Evolutionary conservation across 805 yeast species (phyloP), one percentile per base, ranked within the genome.

Genomic region (Ogataea ganodermae): DNA sequence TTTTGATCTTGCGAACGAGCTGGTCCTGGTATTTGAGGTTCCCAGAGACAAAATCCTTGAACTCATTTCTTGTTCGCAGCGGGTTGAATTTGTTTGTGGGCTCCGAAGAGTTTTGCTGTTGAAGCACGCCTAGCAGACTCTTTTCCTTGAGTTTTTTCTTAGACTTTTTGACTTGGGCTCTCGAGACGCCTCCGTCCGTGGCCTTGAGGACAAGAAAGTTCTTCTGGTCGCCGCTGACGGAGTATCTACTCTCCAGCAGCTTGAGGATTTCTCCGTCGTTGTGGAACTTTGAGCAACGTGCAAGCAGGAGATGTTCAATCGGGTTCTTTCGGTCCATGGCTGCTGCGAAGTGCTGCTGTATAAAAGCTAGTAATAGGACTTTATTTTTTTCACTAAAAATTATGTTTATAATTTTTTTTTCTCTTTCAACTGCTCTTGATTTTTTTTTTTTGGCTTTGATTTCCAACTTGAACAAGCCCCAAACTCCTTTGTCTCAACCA

Each of bases 261-360:
- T 73, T 69, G 24, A 67, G 57, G 8, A 78, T 70, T 42, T 66
- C 60, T 1, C 67, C 56, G 56, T 69, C 50, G 46, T 58, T 27
- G 65, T 69, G 46, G 64, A 49, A 68, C 45, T 68, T 74, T 30
- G 64, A 54, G 42, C 79, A 70, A 50, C 83, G 58, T 3, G 78
- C 60, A 6, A 79, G 64, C 13, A 79, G 61, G 35, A 70, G 73
- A 42, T 61, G 71, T 53, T 79, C 84, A 13, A 79, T 57, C n/a
- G 70, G 62, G 42, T 71, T 69, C 27, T 66, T 65, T 38, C 72
- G 58, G 55, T 76, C 68, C 80, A 75, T 76, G n/a, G 16, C 6
- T n/a, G 27, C n/a, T n/a, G 27, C 26, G 10, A 6, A 14, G 13
- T 37, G 7, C 9, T 20, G 31, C 14, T 7, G 20, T 13, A 14